Evolutionary conservation across 257 asterid genomes (phyloP), one percentile per base, ranked within the genome.

Genomic region (Eustoma russellianum): DNA sequence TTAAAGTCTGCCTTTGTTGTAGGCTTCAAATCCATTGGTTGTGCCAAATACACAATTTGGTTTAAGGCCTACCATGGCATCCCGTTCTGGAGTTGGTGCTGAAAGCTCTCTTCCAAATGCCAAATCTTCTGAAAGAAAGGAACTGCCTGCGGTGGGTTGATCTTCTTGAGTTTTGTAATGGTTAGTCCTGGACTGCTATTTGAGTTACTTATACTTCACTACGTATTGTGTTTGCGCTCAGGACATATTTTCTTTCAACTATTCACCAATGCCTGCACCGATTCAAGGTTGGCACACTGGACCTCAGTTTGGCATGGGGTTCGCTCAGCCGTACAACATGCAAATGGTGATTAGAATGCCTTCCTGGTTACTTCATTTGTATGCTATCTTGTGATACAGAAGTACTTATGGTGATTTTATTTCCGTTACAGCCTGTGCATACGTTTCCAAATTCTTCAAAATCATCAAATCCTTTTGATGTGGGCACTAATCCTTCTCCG

Each of bases 391-490:
- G 13, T 10, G 55, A 17, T 24, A 48, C 19, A 14, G 14, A 40
- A 15, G 8, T 33, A 15, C 16, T 54, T 15, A 17, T 7, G 47
- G 18, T 45, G 8, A 13, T 46, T 3, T 17, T 43, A 47, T 53
- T 3, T 46, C 16, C 49, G 46, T 55, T 73, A 67, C 86, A 92
- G 97, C 83, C 76, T 18, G 66, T 65, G 52, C 70, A 79, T 14
- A 65, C 62, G 64, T 57, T 57, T 68, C 81, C 70, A 51, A 77
- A 73, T 71, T 70, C 71, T 65, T 61, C 93, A 41, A 83, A 79
- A 70, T 81, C 97, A 9, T 47, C 76, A 63, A 92, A 92, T 61
- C 99, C 97, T 54, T 88, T 92, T 70, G 97, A 85, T 69, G 79
- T 74, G 69, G 75, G 74, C 59, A 71, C 43, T 38, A 94, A 81